These are phyloP conservation scores for Echinosphaeria canescens DNA, from an alignment of 2,329 filamentous ascomycete species.

Conservation along the genomic window DNA sequence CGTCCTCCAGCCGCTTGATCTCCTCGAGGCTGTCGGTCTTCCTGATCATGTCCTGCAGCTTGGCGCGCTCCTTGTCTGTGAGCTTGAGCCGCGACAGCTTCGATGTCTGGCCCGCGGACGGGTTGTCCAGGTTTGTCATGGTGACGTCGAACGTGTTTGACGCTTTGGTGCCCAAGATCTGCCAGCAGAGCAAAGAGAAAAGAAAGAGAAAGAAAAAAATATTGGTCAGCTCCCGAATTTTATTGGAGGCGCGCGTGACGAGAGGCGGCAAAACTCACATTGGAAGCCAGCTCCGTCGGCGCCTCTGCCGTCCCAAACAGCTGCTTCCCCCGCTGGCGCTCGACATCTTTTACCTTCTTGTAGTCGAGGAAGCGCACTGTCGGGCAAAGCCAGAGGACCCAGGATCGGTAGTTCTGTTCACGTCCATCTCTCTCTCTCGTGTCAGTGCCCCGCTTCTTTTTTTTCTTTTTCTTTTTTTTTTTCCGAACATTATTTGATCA, in stretches of 20 bases:
- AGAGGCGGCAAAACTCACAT: conserved; percentile 21
- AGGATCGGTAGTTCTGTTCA: conserved; percentile 69
- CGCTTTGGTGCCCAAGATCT: conserved; percentile 68
- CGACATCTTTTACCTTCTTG: conserved; percentile 70
- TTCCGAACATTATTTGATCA: too few species aligned
- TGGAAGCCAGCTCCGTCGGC: conserved; percentile 61
- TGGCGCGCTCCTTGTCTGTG: conserved; percentile 73
- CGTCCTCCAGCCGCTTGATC: conserved; percentile 78
- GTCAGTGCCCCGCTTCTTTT: too few species aligned
- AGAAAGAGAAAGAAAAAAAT: too few species aligned
- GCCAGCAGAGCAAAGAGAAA: too few species aligned
- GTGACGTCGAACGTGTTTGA: conserved; percentile 43
- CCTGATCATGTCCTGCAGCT: conserved; percentile 68
- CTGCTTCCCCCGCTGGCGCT: conserved; percentile 54
- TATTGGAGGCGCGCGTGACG: too few species aligned
- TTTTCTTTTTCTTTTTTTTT: too few species aligned
- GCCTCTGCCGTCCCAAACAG: conserved; percentile 64
- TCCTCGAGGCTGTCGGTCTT: conserved; percentile 79
- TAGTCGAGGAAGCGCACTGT: conserved; percentile 82
- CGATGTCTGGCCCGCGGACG: conserved; percentile 14
- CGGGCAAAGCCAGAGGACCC: conserved; percentile 74
- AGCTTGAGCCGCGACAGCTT: conserved; percentile 64
- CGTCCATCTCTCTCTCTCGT: too few species aligned
- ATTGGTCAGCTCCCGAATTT: too few species aligned
- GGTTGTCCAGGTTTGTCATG: conserved; percentile 15